A percentile compares a stretch with the other conserved stretches of the same genome.
These are phyloP conservation scores for Eucalyptus decipiens DNA, from an alignment of 345 rosid genomes.

Conservation along the genomic window DNA sequence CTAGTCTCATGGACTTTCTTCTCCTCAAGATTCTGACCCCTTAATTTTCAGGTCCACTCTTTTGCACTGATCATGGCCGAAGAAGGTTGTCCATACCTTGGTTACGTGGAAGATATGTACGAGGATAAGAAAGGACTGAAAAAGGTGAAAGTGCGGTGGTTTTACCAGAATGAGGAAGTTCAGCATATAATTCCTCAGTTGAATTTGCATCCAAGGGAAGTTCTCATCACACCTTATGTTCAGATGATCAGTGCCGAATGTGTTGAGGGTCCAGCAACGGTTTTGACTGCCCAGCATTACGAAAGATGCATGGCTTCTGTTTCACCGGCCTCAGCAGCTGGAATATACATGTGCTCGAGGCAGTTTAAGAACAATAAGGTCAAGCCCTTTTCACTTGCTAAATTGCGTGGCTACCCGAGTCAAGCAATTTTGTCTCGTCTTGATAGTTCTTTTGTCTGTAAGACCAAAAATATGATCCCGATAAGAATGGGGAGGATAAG, in stretches of 20 bases:
- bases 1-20: not conserved
- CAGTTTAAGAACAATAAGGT: constrained; percentile 26
- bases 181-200: constrained; percentile 4
- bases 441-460: not conserved
- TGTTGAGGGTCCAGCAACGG: constrained; percentile 26
- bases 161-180: constrained; percentile 20
- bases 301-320: constrained; percentile 10
- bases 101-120: constrained; percentile 39
- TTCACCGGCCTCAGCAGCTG: not conserved
- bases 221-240: constrained; percentile 25
- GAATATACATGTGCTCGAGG: constrained; percentile 21
- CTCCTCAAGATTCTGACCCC: not conserved
- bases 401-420: constrained; percentile 28
- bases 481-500: not conserved
- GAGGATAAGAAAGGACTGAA: constrained; percentile 41
- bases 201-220: constrained; percentile 20
- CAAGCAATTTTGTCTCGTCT: constrained; percentile 25
- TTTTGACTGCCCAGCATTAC: constrained; percentile 27
- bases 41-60: constrained; percentile 23
- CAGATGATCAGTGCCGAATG: constrained; percentile 35
- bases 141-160: constrained; percentile 46
- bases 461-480: constrained; percentile 3
- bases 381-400: constrained; percentile 30
- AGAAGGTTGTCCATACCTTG: constrained; percentile 15
- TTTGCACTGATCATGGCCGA: constrained; percentile 30